A percentile compares a stretch with the other conserved stretches of the same genome.
Evolutionary conservation across 768 basidiomycete species (phyloP).

Genomic region (Amanita pseudoporphyria): DNA sequence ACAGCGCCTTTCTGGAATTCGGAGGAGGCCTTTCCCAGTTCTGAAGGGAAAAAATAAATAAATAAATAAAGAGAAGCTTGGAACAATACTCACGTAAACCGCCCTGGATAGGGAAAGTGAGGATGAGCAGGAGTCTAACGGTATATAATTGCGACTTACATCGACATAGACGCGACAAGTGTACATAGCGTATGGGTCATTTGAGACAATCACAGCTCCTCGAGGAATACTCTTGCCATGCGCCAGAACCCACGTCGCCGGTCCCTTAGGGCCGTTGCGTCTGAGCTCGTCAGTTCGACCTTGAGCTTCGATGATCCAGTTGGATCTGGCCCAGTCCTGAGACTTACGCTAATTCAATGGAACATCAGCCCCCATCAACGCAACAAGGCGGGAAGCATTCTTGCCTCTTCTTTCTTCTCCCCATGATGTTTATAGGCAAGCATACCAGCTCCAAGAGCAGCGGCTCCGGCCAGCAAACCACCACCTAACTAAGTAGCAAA

Average conservation of each 20-base stretch:
- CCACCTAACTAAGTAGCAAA: slow-evolving; percentile 44
- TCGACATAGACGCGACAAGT: slow-evolving; percentile 52
- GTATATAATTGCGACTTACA: slow-evolving; percentile 24
- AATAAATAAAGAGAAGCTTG: neutral
- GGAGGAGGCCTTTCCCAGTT: slow-evolving; percentile 55
- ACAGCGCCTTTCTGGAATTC: slow-evolving; percentile 52
- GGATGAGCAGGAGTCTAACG: neutral
- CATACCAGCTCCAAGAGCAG: slow-evolving; percentile 39
- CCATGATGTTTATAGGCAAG: slow-evolving; percentile 46
- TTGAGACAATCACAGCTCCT: slow-evolving; percentile 47
- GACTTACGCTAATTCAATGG: slow-evolving; percentile 34
- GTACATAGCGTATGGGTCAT: slow-evolving; percentile 44
- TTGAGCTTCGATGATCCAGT: slow-evolving; percentile 52
- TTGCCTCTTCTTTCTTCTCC: slow-evolving; percentile 48
- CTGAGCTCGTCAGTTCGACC: slow-evolving; percentile 41
- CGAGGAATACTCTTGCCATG: slow-evolving; percentile 51
- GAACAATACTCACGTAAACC: slow-evolving; percentile 37
- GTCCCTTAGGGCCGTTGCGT: slow-evolving; percentile 30
- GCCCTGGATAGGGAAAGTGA: slow-evolving; percentile 25
- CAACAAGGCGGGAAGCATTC: neutral
- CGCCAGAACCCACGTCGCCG: slow-evolving; percentile 54
- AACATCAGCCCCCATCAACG: neutral
- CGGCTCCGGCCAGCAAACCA: slow-evolving; percentile 48
- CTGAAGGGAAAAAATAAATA: slow-evolving; percentile 23
- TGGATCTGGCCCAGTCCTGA: slow-evolving; percentile 35